These are phyloP conservation scores for Trichophyton schoenleinii DNA, from an alignment of 2,329 filamentous ascomycete genomes.

Conservation along the genomic window DNA sequence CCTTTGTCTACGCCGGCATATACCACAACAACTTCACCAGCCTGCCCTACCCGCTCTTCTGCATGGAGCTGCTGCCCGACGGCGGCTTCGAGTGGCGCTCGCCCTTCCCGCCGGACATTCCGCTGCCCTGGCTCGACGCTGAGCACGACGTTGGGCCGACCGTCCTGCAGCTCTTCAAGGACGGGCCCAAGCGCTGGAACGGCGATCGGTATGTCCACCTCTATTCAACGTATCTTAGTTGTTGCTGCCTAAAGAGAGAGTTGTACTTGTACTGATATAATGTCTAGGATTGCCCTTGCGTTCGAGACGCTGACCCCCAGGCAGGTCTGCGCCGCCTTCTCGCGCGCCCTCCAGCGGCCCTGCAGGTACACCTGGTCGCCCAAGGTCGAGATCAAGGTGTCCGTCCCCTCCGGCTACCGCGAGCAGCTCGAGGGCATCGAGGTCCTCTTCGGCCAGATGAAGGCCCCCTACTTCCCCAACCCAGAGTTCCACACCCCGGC, in stretches of 20 bases:
- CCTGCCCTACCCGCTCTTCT: conserved; percentile 81
- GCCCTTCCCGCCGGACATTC: conserved; percentile 79
- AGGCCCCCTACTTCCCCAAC: conserved; percentile 52
- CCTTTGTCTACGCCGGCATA: conserved; percentile 91
- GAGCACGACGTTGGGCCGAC: conserved; percentile 93
- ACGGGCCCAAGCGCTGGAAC: conserved; percentile 75
- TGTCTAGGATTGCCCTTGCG: conserved; percentile 63
- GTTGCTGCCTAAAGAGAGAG: too few relatives aligned
- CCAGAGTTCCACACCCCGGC: conserved; percentile 39
- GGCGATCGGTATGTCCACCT: conserved; percentile 46
- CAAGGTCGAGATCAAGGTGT: conserved; percentile 66
- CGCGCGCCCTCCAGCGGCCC: conserved; percentile 61
- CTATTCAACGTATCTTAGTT: conserved; percentile 5
- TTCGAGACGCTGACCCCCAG: conserved; percentile 78
- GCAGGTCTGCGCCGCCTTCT: conserved; percentile 71
- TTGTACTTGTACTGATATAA: neutral
- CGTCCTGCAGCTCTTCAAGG: conserved; percentile 87
- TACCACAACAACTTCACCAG: conserved; percentile 99
- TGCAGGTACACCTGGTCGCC: conserved; percentile 66
- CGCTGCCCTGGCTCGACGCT: conserved; percentile 87
- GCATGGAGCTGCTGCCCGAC: conserved; percentile 76
- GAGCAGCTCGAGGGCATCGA: conserved; percentile 64
- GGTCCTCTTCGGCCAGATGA: conserved; percentile 45
- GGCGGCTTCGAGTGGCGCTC: conserved; percentile 87
- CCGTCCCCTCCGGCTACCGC: conserved; percentile 76